phyloP scores from a whole-genome alignment of 2,329 filamentous ascomycete genomes.

The Aspergillus aculeatinus region DNA sequence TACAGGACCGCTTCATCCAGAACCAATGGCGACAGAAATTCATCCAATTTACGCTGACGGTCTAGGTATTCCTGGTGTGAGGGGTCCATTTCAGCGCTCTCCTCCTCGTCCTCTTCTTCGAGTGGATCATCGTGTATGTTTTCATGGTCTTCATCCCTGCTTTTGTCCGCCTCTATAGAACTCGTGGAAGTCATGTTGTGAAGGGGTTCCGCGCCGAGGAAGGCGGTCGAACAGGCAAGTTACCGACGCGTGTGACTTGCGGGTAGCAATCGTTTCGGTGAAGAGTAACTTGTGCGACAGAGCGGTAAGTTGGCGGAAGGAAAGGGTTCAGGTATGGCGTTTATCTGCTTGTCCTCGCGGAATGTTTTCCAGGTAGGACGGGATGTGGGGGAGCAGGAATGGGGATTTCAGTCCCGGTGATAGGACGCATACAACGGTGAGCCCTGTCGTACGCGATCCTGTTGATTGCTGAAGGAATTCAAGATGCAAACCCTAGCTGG shows the following conservation, averaged over 20 bases:
- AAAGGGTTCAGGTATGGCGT: conserved; percentile 8
- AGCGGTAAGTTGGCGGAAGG: conserved; percentile 1
- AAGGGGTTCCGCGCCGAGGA: neutral
- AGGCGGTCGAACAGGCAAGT: conserved; percentile 5
- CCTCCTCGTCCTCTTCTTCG: conserved; percentile 38
- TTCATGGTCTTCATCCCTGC: conserved; percentile 30
- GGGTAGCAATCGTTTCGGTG: conserved; percentile 1
- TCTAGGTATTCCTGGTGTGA: conserved; percentile 29
- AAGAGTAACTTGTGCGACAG: conserved; percentile 7
- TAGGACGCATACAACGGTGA: conserved; percentile 10
- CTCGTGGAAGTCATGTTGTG: conserved; percentile 27
- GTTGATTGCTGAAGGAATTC: conserved; percentile 3
- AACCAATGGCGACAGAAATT: conserved; percentile 42
- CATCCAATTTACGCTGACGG: conserved; percentile 38
- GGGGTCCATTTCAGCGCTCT: conserved; percentile 33
- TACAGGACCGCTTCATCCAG: conserved; percentile 46
- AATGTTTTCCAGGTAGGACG: conserved; percentile 12
- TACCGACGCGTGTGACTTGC: conserved; percentile 13
- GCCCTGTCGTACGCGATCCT: neutral
- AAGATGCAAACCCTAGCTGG: conserved; percentile 1
- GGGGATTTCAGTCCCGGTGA: conserved; percentile 8
- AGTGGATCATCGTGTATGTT: conserved; percentile 29
- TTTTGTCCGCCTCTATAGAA: conserved; percentile 24
- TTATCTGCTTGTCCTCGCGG: conserved; percentile 12
- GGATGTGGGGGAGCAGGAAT: conserved; percentile 12